phyloP scores from a whole-genome alignment of 805 yeast genomes.

The Candida qinlingensis region DNA sequence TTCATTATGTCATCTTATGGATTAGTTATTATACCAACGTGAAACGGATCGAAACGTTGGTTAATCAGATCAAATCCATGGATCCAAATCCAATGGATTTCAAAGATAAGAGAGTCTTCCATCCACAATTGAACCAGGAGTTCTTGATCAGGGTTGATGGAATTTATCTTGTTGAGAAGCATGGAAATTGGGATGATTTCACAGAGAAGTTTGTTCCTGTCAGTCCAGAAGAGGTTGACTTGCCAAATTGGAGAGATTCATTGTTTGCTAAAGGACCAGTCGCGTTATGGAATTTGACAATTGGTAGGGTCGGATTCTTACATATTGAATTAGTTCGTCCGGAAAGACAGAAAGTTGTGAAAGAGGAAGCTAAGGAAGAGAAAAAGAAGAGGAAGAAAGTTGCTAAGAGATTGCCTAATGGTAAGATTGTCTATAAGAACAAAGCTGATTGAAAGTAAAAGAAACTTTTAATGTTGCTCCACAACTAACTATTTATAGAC shows the following conservation, averaged over 20 bases:
- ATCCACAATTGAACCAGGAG: constrained; percentile 36
- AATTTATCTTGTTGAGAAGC: constrained; percentile 44
- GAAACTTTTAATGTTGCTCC: too few relatives aligned
- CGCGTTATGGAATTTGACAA: constrained; percentile 38
- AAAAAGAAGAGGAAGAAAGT: constrained; percentile 38
- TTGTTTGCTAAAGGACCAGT: constrained; percentile 38
- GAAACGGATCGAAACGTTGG: constrained; percentile 47
- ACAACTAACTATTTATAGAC: too few relatives aligned
- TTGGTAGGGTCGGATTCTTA: constrained; percentile 32
- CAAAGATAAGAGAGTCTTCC: constrained; percentile 16
- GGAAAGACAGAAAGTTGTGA: constrained; percentile 6
- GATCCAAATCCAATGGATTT: constrained; percentile 41
- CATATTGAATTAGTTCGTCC: constrained; percentile 8
- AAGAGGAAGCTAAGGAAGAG: constrained; percentile 21
- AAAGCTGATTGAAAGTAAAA: too few relatives aligned
- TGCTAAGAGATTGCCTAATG: constrained; percentile 47
- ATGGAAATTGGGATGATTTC: constrained; percentile 28
- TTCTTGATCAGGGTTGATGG: constrained; percentile 57
- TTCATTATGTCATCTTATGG: constrained; percentile 54
- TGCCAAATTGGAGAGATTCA: constrained; percentile 47
- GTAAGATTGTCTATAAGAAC: constrained; percentile 42
- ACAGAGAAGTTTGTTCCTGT: constrained; percentile 34
- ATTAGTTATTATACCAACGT: constrained; percentile 49
- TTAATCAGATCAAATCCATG: constrained; percentile 55
- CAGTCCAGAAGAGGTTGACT: constrained; percentile 41